Percentiles rank a stretch among this genome's conserved stretches.
Evolutionary conservation across 108 stramenopile genomes (phyloP).

Genomic region (Skeletonema menzelii): DNA sequence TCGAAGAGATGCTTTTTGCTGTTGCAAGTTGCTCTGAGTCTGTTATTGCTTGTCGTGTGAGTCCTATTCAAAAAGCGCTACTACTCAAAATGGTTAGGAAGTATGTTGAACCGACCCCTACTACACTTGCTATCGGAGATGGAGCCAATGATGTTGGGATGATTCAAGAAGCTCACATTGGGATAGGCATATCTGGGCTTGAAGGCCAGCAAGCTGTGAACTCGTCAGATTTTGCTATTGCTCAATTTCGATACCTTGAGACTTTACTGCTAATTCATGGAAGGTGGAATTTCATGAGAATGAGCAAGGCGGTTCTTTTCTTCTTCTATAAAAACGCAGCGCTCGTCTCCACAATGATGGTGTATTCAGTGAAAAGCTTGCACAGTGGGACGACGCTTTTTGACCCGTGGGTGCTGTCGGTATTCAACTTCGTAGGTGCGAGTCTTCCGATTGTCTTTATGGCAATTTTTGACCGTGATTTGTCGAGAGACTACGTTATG

Average conservation of each 20-base stretch:
- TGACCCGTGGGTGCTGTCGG: slow-evolving; percentile 80
- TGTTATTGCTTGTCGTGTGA: slow-evolving; percentile 96
- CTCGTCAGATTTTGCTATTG: slow-evolving; percentile 93
- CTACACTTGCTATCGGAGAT: slow-evolving; percentile 97
- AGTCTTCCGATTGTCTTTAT: slow-evolving; percentile 81
- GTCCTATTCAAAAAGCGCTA: slow-evolving; percentile 92
- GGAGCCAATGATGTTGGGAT: slow-evolving; percentile 98
- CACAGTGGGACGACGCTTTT: slow-evolving; percentile 84
- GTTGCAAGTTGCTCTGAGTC: slow-evolving; percentile 82
- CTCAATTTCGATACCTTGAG: slow-evolving; percentile 91
- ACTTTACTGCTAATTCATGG: slow-evolving; percentile 95
- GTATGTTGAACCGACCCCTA: slow-evolving; percentile 83
- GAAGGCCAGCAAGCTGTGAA: slow-evolving; percentile 98
- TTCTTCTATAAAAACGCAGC: slow-evolving; percentile 99
- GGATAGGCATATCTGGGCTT: slow-evolving; percentile 94
- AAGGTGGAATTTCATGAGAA: slow-evolving; percentile 93
- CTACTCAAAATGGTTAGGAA: slow-evolving; percentile 87
- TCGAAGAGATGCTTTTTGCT: slow-evolving; percentile 85
- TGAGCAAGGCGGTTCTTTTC: slow-evolving; percentile 89
- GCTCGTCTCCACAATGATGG: slow-evolving; percentile 75
- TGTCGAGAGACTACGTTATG: slow-evolving; percentile 79
- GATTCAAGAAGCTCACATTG: slow-evolving; percentile 95
- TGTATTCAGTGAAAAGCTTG: slow-evolving; percentile 68
- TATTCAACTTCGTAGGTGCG: slow-evolving; percentile 89
- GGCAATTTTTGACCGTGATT: slow-evolving; percentile 92